Conservation (phyloP, 2,329 filamentous ascomycete species). For the Drechslera avenae region DNA sequence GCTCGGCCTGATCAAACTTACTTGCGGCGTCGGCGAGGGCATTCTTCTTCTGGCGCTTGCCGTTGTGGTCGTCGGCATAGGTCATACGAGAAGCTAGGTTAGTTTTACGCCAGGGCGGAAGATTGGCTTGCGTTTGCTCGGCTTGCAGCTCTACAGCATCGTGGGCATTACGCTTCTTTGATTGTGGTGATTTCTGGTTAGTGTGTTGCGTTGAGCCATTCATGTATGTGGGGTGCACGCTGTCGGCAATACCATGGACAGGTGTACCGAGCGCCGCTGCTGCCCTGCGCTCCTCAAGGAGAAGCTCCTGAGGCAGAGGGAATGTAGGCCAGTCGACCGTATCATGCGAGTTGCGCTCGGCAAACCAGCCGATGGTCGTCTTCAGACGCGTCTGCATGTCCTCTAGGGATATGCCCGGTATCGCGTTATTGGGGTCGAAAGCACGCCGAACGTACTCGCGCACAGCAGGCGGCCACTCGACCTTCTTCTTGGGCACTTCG, state of each 20-base stretch:
- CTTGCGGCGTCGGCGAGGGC: slow-evolving; percentile 64
- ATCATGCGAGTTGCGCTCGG: slow-evolving; percentile 72
- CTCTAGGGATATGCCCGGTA: slow-evolving; percentile 51
- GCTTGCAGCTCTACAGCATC: slow-evolving; percentile 58
- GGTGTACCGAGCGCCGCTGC: slow-evolving; percentile 28
- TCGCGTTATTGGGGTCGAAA: slow-evolving; percentile 72
- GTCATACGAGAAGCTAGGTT: slow-evolving; percentile 77
- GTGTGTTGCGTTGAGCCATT: slow-evolving; percentile 26
- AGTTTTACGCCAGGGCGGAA: slow-evolving; percentile 76
- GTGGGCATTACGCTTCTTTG: slow-evolving; percentile 82
- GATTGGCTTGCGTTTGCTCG: slow-evolving; percentile 57
- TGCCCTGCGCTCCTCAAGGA: slow-evolving; percentile 65
- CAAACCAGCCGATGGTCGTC: slow-evolving; percentile 80
- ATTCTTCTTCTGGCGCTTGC: slow-evolving; percentile 56
- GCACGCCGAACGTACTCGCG: slow-evolving; percentile 87
- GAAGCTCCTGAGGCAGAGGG: slow-evolving; percentile 83
- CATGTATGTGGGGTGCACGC: slow-evolving; percentile 20
- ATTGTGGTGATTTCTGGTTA: slow-evolving; percentile 50
- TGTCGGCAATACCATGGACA: slow-evolving; percentile 39
- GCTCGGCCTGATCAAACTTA: slow-evolving; percentile 86
- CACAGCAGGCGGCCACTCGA: slow-evolving; percentile 81
- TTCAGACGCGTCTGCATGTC: slow-evolving; percentile 88
- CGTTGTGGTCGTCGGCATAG: slow-evolving; percentile 56
- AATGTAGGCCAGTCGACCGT: slow-evolving; percentile 81
- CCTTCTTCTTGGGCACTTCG: slow-evolving; percentile 55